Evolutionary conservation across 768 basidiomycete species (phyloP), one percentile per base, ranked within the genome.

Genomic region (Lepiota venenata): DNA sequence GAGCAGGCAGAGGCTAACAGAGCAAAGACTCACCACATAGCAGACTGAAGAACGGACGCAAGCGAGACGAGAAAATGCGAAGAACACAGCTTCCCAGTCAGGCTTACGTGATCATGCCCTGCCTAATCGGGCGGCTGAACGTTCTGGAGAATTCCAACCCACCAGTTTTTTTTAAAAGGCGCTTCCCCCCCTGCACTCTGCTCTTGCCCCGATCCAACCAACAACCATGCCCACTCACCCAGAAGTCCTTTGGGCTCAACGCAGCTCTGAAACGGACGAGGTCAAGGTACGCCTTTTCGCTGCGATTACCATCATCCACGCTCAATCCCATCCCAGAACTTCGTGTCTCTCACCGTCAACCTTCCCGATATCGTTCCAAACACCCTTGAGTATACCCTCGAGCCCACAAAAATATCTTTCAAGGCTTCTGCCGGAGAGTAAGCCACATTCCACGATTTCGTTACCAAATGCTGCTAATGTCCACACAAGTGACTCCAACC

Each of bases 191-290:
- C n/a, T n/a, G n/a, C n/a, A n/a, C n/a, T n/a, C n/a, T 53, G 50
- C 47, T 59, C 50, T 56, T 55, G 51, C 52, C n/a, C 50, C 47
- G 47, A 21, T 53, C 50, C 44, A 46, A 41, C 32, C 58, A 57
- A 58, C 54, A 63, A 61, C 43, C 32, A 79, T 80, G 78, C 61
- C 75, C 35, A 68, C 64, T 59, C 91, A 93, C 70, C 95, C 95
- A 36, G 93, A 97, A 72, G 77, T 96, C 35, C 79, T 94, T 2
- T 98, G 95, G 93, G 95, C 96, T 43, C 95, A 98, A 72, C 84
- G 96, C 62, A 91, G 87, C 76, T 88, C 84, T 38, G 78, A 70
- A 14, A 63, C 75, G 10, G 80, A 75, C 12, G 75, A 82, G 29
- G 78, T 76, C 44, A 94, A 94, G 78, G 94, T 91, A 43, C 39